phyloP scores from a whole-genome alignment of 2,329 filamentous ascomycete species.

The Alternaria arbusti region DNA sequence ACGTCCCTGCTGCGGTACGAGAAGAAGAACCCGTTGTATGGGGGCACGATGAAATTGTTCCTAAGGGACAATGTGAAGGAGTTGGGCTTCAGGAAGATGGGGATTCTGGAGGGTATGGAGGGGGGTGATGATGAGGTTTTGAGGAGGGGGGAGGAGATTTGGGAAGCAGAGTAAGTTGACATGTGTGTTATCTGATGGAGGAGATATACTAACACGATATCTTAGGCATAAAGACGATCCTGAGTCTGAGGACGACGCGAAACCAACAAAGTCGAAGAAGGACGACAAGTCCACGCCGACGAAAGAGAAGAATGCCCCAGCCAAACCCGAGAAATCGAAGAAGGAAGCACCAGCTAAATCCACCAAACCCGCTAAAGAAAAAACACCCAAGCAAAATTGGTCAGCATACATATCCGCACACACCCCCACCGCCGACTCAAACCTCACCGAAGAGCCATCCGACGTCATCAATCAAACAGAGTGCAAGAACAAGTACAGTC shows the following conservation, averaged over 20 bases:
- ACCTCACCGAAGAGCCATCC: slow-evolving; percentile 14
- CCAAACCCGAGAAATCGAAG: not conserved
- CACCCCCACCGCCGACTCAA: not conserved
- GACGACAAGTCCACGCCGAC: not conserved
- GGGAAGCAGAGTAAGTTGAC: slow-evolving; percentile 12
- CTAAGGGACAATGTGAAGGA: slow-evolving; percentile 7
- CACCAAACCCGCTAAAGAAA: not conserved
- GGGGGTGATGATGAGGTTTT: not conserved
- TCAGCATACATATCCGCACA: slow-evolving; percentile 11
- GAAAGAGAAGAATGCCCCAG: not conserved
- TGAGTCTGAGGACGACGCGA: not conserved
- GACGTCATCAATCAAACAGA: slow-evolving; percentile 19
- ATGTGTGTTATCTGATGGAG: not conserved
- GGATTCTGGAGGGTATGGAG: slow-evolving; percentile 1
- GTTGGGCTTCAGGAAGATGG: slow-evolving; percentile 16
- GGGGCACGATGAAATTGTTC: slow-evolving; percentile 15
- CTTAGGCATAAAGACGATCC: not conserved
- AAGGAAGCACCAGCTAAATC: not conserved
- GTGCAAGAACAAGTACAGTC: slow-evolving; percentile 9
- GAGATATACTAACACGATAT: not conserved
- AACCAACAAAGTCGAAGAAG: not conserved
- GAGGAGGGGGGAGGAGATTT: slow-evolving; percentile 8
- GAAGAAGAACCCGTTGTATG: slow-evolving; percentile 13
- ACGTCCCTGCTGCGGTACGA: slow-evolving; percentile 7
- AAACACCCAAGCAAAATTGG: slow-evolving; percentile 21